Evolutionary conservation across 495 filamentous ascomycete species (phyloP), one percentile per base, ranked within the genome.

Genomic region (Echria macrotheca): DNA sequence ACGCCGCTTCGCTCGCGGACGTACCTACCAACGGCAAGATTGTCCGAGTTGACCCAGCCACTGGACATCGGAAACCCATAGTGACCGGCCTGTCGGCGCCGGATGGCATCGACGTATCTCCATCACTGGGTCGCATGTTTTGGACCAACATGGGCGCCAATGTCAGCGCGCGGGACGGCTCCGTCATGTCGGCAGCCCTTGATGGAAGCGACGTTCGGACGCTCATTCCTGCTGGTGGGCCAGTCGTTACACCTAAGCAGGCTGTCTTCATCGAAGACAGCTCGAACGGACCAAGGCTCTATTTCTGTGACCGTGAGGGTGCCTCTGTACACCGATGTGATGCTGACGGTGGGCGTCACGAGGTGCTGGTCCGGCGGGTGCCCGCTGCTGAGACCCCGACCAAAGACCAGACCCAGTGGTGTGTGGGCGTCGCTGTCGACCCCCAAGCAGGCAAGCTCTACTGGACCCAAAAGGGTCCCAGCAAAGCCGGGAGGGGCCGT

Each of bases 391-490:
- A 18, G 17, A 28, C 24, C 1, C 10, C 0, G 48, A 17, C 5
- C 7, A 8, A 17, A 5, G 66, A 72, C 42, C 60, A 67, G 43
- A 59, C 48, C 1, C 57, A 59, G 7, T 80, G 76, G 78, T 78
- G 73, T 53, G 77, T 82, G 0, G 77, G 79, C 0, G 65, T 82
- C 37, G 57, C 68, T 0, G 38, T 82, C 17, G 67, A 68, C 39
- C 28, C 43, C 0, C 26, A 47, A 3, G 47, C 32, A 0, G 67
- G 66, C 8, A 54, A 72, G 26, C 31, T 82, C 10, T 80, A 77
- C 58, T 80, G 77, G 77, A 76, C 76, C 1, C 78, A 80, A 43
- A 80, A 80, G 57, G 79, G 78, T 0, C 63, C 64, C 0, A 60
- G 61, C 25, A 80, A 80, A 47, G 60, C 48, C 1, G 49, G 46